Conservation (phyloP, 106 monocot genomes). For the Dendrobium huoshanense region DNA sequence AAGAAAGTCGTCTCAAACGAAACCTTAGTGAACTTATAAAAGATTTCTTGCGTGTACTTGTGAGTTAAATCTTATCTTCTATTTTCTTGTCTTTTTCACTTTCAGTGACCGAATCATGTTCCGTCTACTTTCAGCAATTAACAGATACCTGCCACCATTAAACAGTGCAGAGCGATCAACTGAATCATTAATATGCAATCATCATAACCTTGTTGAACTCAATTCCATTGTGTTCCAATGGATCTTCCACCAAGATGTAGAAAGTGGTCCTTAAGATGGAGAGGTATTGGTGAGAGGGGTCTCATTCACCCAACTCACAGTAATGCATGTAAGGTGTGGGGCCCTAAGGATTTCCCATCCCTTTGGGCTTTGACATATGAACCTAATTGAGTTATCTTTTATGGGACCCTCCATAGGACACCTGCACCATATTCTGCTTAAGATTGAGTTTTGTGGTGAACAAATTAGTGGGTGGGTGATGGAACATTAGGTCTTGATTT, state of each 20-base stretch:
- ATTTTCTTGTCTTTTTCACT: too few relatives aligned
- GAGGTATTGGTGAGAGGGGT: neutral
- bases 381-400: neutral
- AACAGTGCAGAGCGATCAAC: neutral
- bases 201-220: neutral
- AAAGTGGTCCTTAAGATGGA: neutral
- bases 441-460: neutral
- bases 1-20: too few relatives aligned
- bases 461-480: neutral
- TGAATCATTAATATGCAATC: neutral
- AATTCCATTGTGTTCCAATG: neutral
- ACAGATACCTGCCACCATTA: too few relatives aligned
- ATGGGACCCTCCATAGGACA: neutral
- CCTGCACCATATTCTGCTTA: neutral
- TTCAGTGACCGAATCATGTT: too few relatives aligned
- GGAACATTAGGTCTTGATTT: neutral
- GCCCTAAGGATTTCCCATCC: neutral
- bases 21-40: too few relatives aligned
- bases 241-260: neutral
- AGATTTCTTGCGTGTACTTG: too few relatives aligned
- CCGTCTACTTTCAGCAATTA: too few relatives aligned
- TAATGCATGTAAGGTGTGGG: too few relatives aligned
- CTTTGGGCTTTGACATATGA: neutral
- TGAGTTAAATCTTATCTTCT: too few relatives aligned
- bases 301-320: too few relatives aligned